These are phyloP conservation scores for Ophiostoma ulmi DNA, from an alignment of 2,329 filamentous ascomycete species.

Conservation along the genomic window DNA sequence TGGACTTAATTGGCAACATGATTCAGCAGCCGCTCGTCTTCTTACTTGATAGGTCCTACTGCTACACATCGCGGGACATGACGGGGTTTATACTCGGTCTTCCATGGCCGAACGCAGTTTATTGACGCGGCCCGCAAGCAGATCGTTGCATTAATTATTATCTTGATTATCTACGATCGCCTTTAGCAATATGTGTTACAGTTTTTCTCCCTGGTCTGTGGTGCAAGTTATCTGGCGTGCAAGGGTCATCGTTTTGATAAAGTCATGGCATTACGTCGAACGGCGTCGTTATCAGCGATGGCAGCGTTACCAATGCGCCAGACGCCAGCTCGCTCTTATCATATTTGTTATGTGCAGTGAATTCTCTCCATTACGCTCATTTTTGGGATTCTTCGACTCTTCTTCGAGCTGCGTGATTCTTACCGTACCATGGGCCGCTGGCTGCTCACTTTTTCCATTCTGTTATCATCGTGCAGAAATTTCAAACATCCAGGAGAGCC, in stretches of 20 bases:
- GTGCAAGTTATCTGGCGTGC: not conserved
- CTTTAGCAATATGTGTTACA: not conserved
- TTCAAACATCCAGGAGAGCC: not conserved
- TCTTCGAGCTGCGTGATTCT: not conserved
- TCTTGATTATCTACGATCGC: not conserved
- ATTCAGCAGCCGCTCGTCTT: not conserved
- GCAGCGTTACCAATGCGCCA: not conserved
- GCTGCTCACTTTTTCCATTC: not conserved
- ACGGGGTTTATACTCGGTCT: not conserved
- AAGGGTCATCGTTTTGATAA: not conserved
- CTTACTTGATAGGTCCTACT: too few species aligned
- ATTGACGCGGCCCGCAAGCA: not conserved
- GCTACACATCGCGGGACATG: not conserved
- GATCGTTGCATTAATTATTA: not conserved
- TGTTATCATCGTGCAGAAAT: not conserved
- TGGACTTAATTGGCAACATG: not conserved
- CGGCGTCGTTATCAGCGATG: not conserved
- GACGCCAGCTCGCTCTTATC: not conserved
- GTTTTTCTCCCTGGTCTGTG: not conserved
- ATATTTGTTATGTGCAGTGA: not conserved
- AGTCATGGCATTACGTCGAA: conserved; percentile 6
- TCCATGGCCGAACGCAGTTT: not conserved
- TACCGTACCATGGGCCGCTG: not conserved
- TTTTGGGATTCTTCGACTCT: not conserved
- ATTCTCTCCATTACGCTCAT: not conserved